Evolutionary conservation across 345 rosid genomes (phyloP).

Genomic region (Dipteronia dyeriana): DNA sequence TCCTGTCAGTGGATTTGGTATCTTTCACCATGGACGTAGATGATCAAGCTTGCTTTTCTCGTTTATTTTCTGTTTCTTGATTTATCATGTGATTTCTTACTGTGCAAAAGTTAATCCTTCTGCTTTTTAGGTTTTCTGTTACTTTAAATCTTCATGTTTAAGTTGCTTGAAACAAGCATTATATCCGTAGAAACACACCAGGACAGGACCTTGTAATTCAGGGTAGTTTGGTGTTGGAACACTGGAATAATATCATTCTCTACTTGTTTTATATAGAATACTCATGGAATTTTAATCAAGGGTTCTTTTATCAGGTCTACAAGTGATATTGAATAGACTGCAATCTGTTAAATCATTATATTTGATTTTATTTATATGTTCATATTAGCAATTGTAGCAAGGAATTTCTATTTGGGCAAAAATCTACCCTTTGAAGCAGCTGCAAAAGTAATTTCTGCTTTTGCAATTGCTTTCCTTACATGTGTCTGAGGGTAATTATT

Average conservation of each 20-base stretch:
- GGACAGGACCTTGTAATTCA: background rate
- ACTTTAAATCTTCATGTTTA: too few species aligned
- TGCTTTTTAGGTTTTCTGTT: background rate
- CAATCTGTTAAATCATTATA: background rate
- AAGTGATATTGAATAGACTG: background rate
- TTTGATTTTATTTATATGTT: background rate
- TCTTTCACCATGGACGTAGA: background rate
- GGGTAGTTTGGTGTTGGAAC: background rate
- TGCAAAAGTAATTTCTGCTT: too few species aligned
- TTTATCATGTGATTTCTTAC: background rate
- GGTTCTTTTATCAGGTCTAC: too few species aligned
- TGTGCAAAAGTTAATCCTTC: too few species aligned
- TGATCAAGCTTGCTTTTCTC: background rate
- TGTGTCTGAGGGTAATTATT: slow-evolving; percentile 16
- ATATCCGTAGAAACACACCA: background rate
- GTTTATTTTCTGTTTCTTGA: background rate
- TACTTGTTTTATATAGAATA: background rate
- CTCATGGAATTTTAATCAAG: background rate
- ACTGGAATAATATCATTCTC: background rate
- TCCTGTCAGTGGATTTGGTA: background rate
- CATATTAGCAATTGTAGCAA: too few species aligned
- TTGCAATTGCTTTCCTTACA: background rate
- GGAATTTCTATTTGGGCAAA: too few species aligned
- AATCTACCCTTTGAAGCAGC: too few species aligned
- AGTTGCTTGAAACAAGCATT: background rate